These are phyloP conservation scores for Jaltomata sinuosa DNA, from an alignment of 257 asterid species.

Conservation along the genomic window DNA sequence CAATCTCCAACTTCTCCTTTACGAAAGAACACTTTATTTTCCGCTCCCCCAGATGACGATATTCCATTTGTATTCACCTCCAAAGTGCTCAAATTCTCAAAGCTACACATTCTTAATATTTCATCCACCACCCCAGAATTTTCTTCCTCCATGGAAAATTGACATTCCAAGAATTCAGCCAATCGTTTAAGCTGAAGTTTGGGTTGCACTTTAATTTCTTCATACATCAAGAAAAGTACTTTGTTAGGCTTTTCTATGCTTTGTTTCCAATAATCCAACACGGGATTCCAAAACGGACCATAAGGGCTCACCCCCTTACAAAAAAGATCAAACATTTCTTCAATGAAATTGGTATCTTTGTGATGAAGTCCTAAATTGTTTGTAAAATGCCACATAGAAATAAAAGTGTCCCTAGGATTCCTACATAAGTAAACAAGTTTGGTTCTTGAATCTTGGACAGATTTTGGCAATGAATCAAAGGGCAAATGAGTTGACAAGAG, in stretches of 20 bases:
- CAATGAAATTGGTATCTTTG: background rate
- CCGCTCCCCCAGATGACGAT: background rate
- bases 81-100: slow-evolving; percentile 3
- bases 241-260: slow-evolving; percentile 2
- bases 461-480: background rate
- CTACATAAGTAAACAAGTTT: slow-evolving; percentile 13
- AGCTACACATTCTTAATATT: background rate
- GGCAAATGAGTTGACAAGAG: no score
- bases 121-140: background rate
- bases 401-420: slow-evolving; percentile 5
- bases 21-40: background rate
- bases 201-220: no score
- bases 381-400: slow-evolving; percentile 12
- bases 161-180: no score
- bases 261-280: background rate
- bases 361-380: background rate
- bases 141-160: background rate
- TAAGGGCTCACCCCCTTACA: background rate
- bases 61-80: slow-evolving; percentile 9
- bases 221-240: background rate
- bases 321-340: slow-evolving; percentile 5
- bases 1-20: slow-evolving; percentile 6
- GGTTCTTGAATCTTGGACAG: background rate
- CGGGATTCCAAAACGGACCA: slow-evolving; percentile 15
- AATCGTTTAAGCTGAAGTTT: no score